Conservation (phyloP, 371 early-diverging fungal species). For the Apophysomyces sp. region DNA sequence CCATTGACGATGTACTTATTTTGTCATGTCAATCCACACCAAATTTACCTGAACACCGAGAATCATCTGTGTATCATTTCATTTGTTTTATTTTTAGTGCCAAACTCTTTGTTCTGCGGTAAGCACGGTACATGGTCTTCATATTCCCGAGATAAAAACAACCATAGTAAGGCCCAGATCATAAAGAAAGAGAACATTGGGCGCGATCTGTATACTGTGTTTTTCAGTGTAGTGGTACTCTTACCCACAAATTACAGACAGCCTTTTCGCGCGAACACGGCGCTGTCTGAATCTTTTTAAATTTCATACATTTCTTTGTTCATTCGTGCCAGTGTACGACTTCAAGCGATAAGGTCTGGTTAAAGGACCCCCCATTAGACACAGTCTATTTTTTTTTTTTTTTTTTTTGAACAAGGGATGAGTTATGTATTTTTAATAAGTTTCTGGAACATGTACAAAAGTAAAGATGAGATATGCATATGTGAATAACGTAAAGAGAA, state of each 20-base stretch:
- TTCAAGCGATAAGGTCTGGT: background rate
- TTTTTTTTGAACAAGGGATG: background rate
- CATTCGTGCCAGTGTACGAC: too few relatives aligned
- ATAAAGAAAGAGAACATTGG: too few relatives aligned
- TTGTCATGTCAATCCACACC: background rate
- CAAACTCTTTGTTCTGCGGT: background rate
- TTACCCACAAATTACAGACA: too few relatives aligned
- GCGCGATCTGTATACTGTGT: too few relatives aligned
- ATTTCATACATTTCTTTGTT: background rate
- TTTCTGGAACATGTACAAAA: background rate
- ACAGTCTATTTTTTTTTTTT: background rate
- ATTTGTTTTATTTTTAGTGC: background rate
- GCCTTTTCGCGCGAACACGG: too few relatives aligned
- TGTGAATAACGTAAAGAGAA: background rate
- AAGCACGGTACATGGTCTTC: background rate
- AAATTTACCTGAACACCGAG: background rate
- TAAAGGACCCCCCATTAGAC: too few relatives aligned
- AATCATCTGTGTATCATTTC: background rate
- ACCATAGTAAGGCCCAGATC: too few relatives aligned
- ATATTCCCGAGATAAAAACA: too few relatives aligned
- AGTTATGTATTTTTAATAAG: background rate
- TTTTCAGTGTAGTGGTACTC: too few relatives aligned
- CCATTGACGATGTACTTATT: too few relatives aligned
- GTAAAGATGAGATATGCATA: conserved; percentile 1
- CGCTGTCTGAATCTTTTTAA: background rate